Percentiles rank a stretch among this genome's conserved stretches.
phyloP scores from a whole-genome alignment of 768 basidiomycete genomes.

The Mycena filopes region DNA sequence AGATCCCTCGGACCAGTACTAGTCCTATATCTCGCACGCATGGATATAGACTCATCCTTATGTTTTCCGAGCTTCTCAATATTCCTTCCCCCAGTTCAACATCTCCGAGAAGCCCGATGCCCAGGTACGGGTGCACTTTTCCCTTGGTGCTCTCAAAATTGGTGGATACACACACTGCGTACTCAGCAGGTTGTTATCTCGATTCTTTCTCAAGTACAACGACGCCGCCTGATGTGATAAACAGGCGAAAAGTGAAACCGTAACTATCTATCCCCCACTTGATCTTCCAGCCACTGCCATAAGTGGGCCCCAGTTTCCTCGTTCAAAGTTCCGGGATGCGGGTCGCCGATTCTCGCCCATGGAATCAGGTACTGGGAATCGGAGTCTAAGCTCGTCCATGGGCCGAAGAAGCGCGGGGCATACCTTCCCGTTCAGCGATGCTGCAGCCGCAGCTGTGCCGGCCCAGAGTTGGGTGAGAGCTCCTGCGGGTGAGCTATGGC shows the following conservation, averaged over 20 bases:
- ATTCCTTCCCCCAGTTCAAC: too few species aligned
- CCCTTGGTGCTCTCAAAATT: too few species aligned
- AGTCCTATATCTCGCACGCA: too few species aligned
- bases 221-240: neutral
- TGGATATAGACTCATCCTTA: too few species aligned
- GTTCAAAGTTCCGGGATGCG: neutral
- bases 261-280: slow-evolving; percentile 8
- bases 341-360: slow-evolving; percentile 2
- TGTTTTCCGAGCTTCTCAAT: too few species aligned
- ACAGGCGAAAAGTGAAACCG: too few species aligned
- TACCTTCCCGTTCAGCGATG: slow-evolving; percentile 13
- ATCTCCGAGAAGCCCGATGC: too few species aligned
- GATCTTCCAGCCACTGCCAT: slow-evolving; percentile 12
- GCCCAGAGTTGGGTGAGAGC: slow-evolving; percentile 18
- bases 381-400: neutral
- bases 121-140: too few species aligned
- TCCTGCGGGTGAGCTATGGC: neutral
- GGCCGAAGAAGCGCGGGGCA: neutral
- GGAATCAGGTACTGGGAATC: slow-evolving; percentile 4
- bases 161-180: too few species aligned
- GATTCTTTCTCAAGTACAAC: too few species aligned
- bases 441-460: neutral
- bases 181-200: too few species aligned
- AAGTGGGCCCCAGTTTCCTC: neutral
- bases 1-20: too few species aligned